Base-by-base conservation (phyloP, 306 rosid species). In the Astragalus membranaceus region DNA sequence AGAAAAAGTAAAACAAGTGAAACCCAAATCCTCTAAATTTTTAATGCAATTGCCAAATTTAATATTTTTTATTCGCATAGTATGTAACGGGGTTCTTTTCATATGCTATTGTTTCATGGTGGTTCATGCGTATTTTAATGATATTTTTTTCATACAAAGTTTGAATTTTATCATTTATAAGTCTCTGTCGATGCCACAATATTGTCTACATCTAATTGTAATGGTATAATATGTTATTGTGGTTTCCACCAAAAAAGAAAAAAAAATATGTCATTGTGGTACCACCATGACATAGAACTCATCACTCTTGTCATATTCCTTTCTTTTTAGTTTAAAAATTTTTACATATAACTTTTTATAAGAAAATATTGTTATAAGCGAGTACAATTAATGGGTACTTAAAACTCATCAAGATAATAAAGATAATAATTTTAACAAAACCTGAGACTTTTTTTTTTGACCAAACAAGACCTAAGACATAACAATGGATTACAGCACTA, bases 131-230 rank as follows among this genome's bases (percentile, higher is more conserved):
- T 17, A 17, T 55, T 20, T 36, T 20, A 53, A 57, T 43, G 42
- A 35, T 35, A 43, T 69, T n/a, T 39, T 39, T n/a, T 69, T 56
- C 3, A 39, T 62, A 13, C 66, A 13, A 70, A 33, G 44, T 35
- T 35, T 35, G 39, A 7, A 5, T 35, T 35, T 26, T 26, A 26
- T 26, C 30, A 26, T 26, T 41, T 54, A 64, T 71, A 32, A 4
- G 29, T 33, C 65, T 42, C 70, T 33, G 5, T 74, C 8, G 30
- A 42, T 73, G n/a, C 72, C 49, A 41, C 37, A 73, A 51, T 53
- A 12, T 64, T 74, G 73, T 74, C 66, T 44, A 41, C 6, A 53
- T 54, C 42, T 16, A 10, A 11, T 48, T 44, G 41, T 41, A 16
- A 64, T 26, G 72, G 37, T 35, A 62, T 63, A 44, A 46, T 64